Evolutionary conservation across 441 rosid genomes (phyloP), one percentile per base, ranked within the genome.

Genomic region (Monsonia emarginata): DNA sequence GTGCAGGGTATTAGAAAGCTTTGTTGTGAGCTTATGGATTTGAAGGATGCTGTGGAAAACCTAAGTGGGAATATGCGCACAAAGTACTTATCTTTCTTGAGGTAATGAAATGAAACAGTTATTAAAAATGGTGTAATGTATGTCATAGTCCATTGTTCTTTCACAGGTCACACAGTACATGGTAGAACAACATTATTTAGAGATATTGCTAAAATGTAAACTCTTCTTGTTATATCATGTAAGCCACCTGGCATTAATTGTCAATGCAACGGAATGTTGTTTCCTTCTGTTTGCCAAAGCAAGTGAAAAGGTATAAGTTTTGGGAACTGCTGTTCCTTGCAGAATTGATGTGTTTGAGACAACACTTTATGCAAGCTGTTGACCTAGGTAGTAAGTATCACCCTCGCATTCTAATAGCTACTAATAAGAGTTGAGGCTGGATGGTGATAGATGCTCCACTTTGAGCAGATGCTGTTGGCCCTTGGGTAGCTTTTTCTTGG

Each of bases 1-100:
- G 64, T 81, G 80, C 83, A 90, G 98, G 96, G 95, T 62, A 87
- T 93, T 76, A 82, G 96, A 79, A 83, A 83, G 61, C 85, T 94
- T 19, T 94, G 98, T 71, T 90, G 95, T 72, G 98, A 94, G 83
- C 90, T 94, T 69, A 74, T 94, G 88, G 97, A 89, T 83, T 78
- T 94, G 78, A 94, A 90, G 74, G 97, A 90, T 87, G 89, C 96
- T 5, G 97, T 89, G 61, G 97, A 90, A 66, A 89, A 87, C 74
- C 80, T 87, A 69, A 81, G 97, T 63, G 91, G 95, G 64, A 85
- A 94, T 78, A 81, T 80, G 84, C 90, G 78, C 54, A 83, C 91
- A n/a, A 90, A 89, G 64, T 87, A 85, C 76, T 73, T 85, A 64
- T 88, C 95, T 74, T 94, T 94, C 85, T 79, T 89, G 81, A 87